Base-by-base conservation (phyloP, 495 filamentous ascomycete species). In the Lentithecium fluviatile region DNA sequence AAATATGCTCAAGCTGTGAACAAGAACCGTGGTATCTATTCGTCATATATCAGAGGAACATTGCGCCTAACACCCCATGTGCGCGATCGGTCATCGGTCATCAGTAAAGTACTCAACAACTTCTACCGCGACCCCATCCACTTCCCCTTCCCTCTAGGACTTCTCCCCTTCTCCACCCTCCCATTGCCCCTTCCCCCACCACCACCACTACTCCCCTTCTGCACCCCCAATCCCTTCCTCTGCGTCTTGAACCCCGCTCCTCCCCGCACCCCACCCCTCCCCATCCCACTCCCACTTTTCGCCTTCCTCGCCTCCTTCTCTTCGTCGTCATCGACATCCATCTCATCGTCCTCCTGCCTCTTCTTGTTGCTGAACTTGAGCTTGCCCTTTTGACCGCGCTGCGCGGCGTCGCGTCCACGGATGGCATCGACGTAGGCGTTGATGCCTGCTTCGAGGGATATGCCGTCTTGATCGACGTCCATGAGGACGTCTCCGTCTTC, bases 401-500 rank as follows among this genome's bases (percentile, higher is more conserved):
- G 84, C 34, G 88, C 85, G 1, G 86, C 88, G 73, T 96, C 89
- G 58, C 87, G 86, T 49, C 95, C 88, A 60, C 84, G 86, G 36
- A 98, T 85, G 20, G 95, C 95, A 37, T 88, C 85, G 13, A 98
- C 89, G 72, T 97, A 98, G 29, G 94, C 94, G 65, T 89, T 88
- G 19, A 97, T 85, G 15, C 90, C 88, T 23, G 76, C 81, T 60
- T 83, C 75, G 8, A 79, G 66, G n/a, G 67, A 69, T 32, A 66
- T 67, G 1, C 52, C 70, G 29, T 75, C 77, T 1, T 65, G 76
- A 0, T 67, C 77, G 23, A 74, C 71, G 13, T 68, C 70, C 6
- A 75, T 71, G 4, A 74, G 74, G 40, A 76, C 78, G 67, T 40
- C 52, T 83, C 84, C 74, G 85, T 86, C 85, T 42, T 82, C 83